phyloP scores from a whole-genome alignment of 306 rosid genomes.

The Mucuna pruriens region DNA sequence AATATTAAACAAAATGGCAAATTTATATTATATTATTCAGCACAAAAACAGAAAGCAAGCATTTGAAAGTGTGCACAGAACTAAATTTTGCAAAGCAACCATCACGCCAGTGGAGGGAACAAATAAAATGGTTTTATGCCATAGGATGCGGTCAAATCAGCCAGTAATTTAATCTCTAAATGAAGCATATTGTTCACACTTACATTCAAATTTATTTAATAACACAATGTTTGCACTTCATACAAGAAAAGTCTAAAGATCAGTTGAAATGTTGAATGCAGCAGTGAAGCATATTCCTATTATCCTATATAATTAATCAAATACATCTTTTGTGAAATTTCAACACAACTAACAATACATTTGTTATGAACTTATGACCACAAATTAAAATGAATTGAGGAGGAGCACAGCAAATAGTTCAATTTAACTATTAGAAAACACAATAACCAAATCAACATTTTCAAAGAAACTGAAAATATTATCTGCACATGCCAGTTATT shows the following conservation, averaged over 20 bases:
- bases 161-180: neutral
- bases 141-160: neutral
- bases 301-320: slow-evolving; percentile 20
- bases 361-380: neutral
- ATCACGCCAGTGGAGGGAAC: slow-evolving; percentile 13
- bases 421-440: slow-evolving; percentile 23
- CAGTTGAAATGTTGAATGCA: slow-evolving; percentile 15
- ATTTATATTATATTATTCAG: neutral
- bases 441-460: neutral
- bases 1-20: neutral
- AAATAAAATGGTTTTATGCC: neutral
- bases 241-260: slow-evolving; percentile 25
- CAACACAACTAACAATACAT: slow-evolving; percentile 17
- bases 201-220: slow-evolving; percentile 16
- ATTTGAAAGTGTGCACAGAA: neutral
- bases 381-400: slow-evolving; percentile 11
- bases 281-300: neutral
- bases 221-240: neutral
- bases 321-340: slow-evolving; percentile 12
- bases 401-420: slow-evolving; percentile 5
- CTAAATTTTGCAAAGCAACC: slow-evolving; percentile 22
- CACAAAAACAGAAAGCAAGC: slow-evolving; percentile 18
- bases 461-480: slow-evolving; percentile 4
- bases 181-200: neutral
- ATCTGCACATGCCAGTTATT: slow-evolving; percentile 5